phyloP scores from a whole-genome alignment of 2,329 filamentous ascomycete genomes.

The Cladosporium sp. region DNA sequence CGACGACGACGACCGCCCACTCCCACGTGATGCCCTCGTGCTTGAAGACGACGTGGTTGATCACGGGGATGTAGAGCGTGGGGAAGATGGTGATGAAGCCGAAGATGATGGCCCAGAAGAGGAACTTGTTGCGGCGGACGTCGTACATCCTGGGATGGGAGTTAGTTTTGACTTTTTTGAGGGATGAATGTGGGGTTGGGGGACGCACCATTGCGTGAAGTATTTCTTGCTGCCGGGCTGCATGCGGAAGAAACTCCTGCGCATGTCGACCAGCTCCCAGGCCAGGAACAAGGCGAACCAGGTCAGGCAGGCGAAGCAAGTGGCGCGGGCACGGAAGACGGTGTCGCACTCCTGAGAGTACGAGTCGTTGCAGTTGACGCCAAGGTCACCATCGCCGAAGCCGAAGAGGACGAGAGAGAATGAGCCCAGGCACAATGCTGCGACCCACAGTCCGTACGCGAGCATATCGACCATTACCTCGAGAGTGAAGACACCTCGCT shows the following conservation, averaged over 20 bases:
- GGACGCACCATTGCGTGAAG: slow-evolving; percentile 55
- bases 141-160: slow-evolving; percentile 40
- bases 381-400: slow-evolving; percentile 46
- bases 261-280: slow-evolving; percentile 70
- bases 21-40: slow-evolving; percentile 62
- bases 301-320: slow-evolving; percentile 66
- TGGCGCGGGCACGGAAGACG: slow-evolving; percentile 67
- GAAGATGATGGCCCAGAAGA: slow-evolving; percentile 40
- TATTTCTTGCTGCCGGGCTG: slow-evolving; percentile 55
- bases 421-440: slow-evolving; percentile 56
- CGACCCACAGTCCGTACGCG: slow-evolving; percentile 73
- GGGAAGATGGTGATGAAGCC: slow-evolving; percentile 43
- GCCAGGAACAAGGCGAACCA: slow-evolving; percentile 73
- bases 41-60: slow-evolving; percentile 61
- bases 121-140: slow-evolving; percentile 66
- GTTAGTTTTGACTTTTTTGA: neutral
- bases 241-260: slow-evolving; percentile 70
- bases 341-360: slow-evolving; percentile 52
- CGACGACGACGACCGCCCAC: slow-evolving; percentile 61
- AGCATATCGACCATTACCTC: slow-evolving; percentile 75
- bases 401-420: slow-evolving; percentile 63
- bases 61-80: slow-evolving; percentile 57
- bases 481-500: slow-evolving; percentile 65
- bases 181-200: neutral
- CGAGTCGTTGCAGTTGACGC: slow-evolving; percentile 53